Base-by-base conservation (phyloP, 164 flowering plant species). In the Cinnamomum micranthum region DNA sequence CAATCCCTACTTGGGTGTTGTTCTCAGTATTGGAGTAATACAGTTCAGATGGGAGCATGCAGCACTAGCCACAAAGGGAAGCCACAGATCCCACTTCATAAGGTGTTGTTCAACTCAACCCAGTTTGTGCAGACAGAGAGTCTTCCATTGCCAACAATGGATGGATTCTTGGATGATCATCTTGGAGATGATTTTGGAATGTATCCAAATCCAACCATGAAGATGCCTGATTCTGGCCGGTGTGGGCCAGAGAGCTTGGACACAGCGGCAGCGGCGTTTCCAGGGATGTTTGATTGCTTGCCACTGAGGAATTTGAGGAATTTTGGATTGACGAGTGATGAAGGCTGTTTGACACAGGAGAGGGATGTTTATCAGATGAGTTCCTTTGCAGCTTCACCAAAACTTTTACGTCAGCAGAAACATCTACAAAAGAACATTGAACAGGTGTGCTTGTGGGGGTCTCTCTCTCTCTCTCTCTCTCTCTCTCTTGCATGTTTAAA, bases 81-180 rank as follows among this genome's bases (percentile, higher is more conserved):
- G 71, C 86, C 90, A 27, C 75, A 77, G 60, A 88, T 89, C 66
- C 89, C 90, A 10, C 85, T 88, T 0, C 88, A 87, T 20, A 87
- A 72, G 33, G 33, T 31, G 76, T 87, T 86, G 9, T 81, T 75
- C 70, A 83, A 81, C 74, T 85, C 88, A 25, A 82, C 86, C 62
- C 87, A 84, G 65, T 82, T 68, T 52, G 81, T 82, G 82, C 86
- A 86, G 50, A 59, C 82, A 2, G 90, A 82, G 75, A 77, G 75
- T 71, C 71, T 80, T 24, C 47, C 79, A 13, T 51, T 84, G 52
- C 87, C 90, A 0, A 73, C 86, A 1, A 71, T 87, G 3, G 90
- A 84, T 62, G 85, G 81, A 2, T 80, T 85, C 64, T 74, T 86
- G 75, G 86, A 84, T 20, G 87, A 84, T 15, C 81, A 76, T 58